Percentiles rank a stretch among this genome's conserved stretches.
Evolutionary conservation across 805 yeast species (phyloP).

Genomic region (Suhomyces sp.): DNA sequence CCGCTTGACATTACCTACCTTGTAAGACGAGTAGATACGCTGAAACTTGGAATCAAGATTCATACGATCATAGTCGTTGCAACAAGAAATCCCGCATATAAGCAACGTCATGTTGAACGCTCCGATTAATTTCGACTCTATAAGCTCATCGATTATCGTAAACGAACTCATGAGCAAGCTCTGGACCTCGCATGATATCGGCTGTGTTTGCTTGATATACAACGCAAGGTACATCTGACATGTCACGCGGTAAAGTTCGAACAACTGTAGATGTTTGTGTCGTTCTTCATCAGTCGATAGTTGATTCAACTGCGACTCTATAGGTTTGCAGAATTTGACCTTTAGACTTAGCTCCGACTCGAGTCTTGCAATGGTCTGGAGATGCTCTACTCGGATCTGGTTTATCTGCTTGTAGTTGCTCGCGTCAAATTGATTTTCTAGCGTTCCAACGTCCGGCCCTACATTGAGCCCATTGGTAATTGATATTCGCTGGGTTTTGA

Average conservation of each 20-base stretch:
- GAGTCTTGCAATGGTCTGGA: conserved; percentile 12
- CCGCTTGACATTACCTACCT: conserved; percentile 21
- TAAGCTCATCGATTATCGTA: conserved; percentile 26
- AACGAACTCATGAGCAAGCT: conserved; percentile 17
- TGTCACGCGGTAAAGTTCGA: conserved; percentile 29
- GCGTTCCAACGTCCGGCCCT: not conserved
- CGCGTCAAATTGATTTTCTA: not conserved
- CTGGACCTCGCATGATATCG: conserved; percentile 31
- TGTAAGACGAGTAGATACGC: conserved; percentile 14
- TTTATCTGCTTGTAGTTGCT: not conserved
- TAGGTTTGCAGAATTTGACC: conserved; percentile 20
- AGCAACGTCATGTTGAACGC: conserved; percentile 24
- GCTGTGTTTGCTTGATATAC: conserved; percentile 23
- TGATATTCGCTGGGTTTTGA: conserved; percentile 13
- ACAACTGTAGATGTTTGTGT: conserved; percentile 33
- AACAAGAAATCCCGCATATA: conserved; percentile 33
- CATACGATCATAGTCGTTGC: conserved; percentile 20
- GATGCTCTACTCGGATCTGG: conserved; percentile 10
- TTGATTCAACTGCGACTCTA: conserved; percentile 16
- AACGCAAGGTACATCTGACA: conserved; percentile 22
- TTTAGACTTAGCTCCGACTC: conserved; percentile 12
- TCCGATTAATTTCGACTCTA: conserved; percentile 24
- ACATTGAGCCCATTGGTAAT: not conserved
- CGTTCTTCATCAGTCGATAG: conserved; percentile 14
- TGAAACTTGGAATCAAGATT: conserved; percentile 17